Evolutionary conservation across 352 stramenopile genomes (phyloP).

Genomic region (Phytophthora syringae): DNA sequence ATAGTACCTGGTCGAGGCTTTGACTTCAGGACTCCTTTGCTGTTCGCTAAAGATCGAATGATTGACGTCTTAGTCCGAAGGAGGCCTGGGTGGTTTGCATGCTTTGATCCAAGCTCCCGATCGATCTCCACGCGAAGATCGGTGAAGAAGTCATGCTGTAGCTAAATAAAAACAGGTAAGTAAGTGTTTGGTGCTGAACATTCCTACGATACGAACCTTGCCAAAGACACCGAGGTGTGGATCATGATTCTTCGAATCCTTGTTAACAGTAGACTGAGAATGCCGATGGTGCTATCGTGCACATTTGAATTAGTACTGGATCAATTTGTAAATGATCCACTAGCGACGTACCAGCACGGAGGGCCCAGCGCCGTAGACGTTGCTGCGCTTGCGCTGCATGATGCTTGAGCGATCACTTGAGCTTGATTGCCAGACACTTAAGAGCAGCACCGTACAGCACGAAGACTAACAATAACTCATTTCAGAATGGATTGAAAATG

Average conservation of each 20-base stretch:
- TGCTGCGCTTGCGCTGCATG: conserved; percentile 39
- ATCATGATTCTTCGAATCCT: conserved; percentile 17
- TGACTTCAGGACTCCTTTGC: conserved; percentile 11
- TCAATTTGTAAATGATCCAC: not conserved
- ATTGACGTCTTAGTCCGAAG: conserved; percentile 33
- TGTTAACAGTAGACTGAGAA: conserved; percentile 1
- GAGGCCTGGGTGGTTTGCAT: conserved; percentile 11
- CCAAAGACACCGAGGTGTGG: conserved; percentile 18
- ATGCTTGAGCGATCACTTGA: not conserved
- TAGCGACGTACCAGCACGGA: conserved; percentile 20
- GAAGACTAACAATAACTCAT: conserved; percentile 43
- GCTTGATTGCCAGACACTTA: not conserved
- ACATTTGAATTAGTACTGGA: not conserved
- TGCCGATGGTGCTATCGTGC: conserved; percentile 17
- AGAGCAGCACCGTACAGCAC: conserved; percentile 6
- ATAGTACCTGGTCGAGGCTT: not conserved
- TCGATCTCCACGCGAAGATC: conserved; percentile 35
- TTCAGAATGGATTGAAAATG: conserved; percentile 32
- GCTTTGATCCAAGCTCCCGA: conserved; percentile 23
- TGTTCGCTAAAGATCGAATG: conserved; percentile 14
- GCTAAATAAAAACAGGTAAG: not conserved
- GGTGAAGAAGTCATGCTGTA: conserved; percentile 27
- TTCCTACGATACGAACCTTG: conserved; percentile 26
- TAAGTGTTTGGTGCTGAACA: too few relatives aligned
- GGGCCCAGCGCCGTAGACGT: conserved; percentile 21